Evolutionary conservation across 768 basidiomycete genomes (phyloP), one percentile per base, ranked within the genome.

Genomic region (Russula emetica): DNA sequence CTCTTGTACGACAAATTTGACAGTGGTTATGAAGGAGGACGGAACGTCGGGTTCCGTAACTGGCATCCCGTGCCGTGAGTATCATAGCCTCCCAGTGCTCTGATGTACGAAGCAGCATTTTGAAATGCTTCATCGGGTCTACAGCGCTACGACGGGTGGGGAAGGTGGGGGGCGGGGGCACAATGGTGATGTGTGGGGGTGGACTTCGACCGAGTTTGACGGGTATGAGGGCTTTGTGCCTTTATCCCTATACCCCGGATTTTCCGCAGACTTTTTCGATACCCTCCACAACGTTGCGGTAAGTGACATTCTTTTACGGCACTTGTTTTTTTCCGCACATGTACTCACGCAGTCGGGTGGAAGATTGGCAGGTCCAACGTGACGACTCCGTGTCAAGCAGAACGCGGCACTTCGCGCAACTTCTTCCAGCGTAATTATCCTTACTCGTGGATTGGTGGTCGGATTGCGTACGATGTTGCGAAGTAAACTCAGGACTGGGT

Each of bases 151-250:
- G 49, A 83, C 84, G 2, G 90, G 88, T 38, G 74, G 78, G 64
- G 76, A 77, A 63, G 70, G 72, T 62, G 79, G 74, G 24, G 83
- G 85, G 3, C 82, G 77, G 72, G 89, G 91, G 13, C 84, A 85
- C 66, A 98, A 99, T 68, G 97, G 97, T 8, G 97, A 97, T 6
- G 88, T 97, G 18, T 99, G 96, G 94, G 94, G 98, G 77, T 98
- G 95, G 95, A 97, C 96, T 0, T 88, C 88, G 22, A 94, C 94
- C 18, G 68, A 80, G 32, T 82, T 95, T 51, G 86, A 85, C 24
- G 78, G 77, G 30, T 79, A 84, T 65, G 85, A 92, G 2, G 94
- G 92, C 0, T 99, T 88, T 72, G 79, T 79, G 52, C 79, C 85
- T 10, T 94, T 91, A 1, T 74, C 74, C 40, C 71, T 96, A 55